Percentiles rank a stretch among this genome's conserved stretches.
phyloP scores from a whole-genome alignment of 352 stramenopile species.

The Phytophthora litchii region DNA sequence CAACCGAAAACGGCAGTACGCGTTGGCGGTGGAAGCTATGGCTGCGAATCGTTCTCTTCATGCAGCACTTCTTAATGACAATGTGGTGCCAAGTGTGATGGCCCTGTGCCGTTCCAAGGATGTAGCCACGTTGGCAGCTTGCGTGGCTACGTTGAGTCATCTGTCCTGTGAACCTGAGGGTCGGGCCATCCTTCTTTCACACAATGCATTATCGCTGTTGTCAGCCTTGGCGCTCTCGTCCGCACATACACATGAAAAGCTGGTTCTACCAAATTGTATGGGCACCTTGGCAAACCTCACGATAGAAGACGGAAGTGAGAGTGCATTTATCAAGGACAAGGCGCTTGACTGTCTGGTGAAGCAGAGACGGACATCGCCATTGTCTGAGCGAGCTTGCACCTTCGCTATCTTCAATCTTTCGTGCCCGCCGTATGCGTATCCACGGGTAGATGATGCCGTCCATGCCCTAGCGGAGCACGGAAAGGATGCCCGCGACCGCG shows the following conservation, averaged over 20 bases:
- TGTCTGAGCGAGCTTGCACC: slow-evolving; percentile 47
- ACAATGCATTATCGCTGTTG: slow-evolving; percentile 56
- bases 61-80: slow-evolving; percentile 57
- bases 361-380: slow-evolving; percentile 43
- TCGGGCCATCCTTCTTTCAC: slow-evolving; percentile 55
- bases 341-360: slow-evolving; percentile 64
- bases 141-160: slow-evolving; percentile 65
- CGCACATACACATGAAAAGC: slow-evolving; percentile 30
- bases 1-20: slow-evolving; percentile 69
- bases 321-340: slow-evolving; percentile 76
- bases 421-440: slow-evolving; percentile 68
- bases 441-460: slow-evolving; percentile 69
- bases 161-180: slow-evolving; percentile 51
- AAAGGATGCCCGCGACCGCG: slow-evolving; percentile 45
- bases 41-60: slow-evolving; percentile 59
- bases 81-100: slow-evolving; percentile 66
- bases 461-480: slow-evolving; percentile 61
- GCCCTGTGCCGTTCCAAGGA: slow-evolving; percentile 71
- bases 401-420: slow-evolving; percentile 76
- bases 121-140: slow-evolving; percentile 49
- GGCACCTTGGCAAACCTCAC: slow-evolving; percentile 71
- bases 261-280: slow-evolving; percentile 52
- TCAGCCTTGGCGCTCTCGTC: slow-evolving; percentile 38
- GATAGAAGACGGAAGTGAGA: slow-evolving; percentile 74
- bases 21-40: slow-evolving; percentile 70